Evolutionary conservation across 108 stramenopile genomes (phyloP).

Genomic region (Asterionellopsis glacialis): DNA sequence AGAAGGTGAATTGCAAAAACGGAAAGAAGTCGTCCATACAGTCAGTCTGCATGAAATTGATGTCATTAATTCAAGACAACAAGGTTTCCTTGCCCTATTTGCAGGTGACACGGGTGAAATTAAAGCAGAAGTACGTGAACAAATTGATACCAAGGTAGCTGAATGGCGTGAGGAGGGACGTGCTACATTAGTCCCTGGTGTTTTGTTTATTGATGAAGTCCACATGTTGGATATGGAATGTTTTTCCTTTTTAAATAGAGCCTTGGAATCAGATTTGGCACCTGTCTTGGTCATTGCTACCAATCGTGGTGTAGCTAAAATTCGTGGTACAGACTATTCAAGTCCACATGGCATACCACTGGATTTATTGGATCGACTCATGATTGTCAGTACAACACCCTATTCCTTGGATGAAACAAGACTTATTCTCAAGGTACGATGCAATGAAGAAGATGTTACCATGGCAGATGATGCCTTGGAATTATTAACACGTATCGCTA

Average conservation of each 20-base stretch:
- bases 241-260: constrained; percentile 92
- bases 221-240: constrained; percentile 97
- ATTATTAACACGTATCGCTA: constrained; percentile 91
- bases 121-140: constrained; percentile 92
- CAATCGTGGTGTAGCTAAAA: constrained; percentile 89
- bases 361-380: constrained; percentile 93
- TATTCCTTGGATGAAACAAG: constrained; percentile 89
- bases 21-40: constrained; percentile 94
- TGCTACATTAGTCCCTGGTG: constrained; percentile 96
- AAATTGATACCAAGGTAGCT: constrained; percentile 96
- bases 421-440: constrained; percentile 77
- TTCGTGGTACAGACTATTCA: constrained; percentile 92
- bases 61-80: constrained; percentile 98
- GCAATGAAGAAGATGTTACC: constrained; percentile 97
- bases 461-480: constrained; percentile 95
- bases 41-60: constrained; percentile 99
- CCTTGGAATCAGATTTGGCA: constrained; percentile 84
- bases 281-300: constrained; percentile 93
- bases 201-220: constrained; percentile 99
- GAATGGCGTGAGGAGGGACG: constrained; percentile 98
- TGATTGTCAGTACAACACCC: constrained; percentile 93
- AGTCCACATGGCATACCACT: constrained; percentile 97
- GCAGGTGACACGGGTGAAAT: constrained; percentile 99
- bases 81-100: constrained; percentile 98
- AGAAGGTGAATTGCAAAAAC: constrained; percentile 98